Base-by-base conservation (phyloP, 2,329 filamentous ascomycete genomes). In the Fusarium compactum region DNA sequence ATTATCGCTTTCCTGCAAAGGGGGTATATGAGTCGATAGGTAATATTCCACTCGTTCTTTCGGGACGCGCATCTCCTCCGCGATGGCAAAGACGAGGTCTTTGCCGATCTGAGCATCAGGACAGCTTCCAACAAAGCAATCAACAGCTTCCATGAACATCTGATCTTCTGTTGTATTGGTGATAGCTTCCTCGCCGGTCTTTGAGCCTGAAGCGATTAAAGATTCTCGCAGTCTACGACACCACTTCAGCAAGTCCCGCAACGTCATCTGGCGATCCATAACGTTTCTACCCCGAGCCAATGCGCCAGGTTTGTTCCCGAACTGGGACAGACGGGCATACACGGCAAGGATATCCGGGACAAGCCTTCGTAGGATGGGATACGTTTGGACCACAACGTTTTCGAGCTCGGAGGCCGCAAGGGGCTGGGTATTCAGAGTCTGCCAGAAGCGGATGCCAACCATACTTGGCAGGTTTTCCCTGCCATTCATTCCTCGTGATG, bases 61-160 rank as follows among this genome's bases (percentile, higher is more conserved):
- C 34, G 96, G 91, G 62, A 98, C 89, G 60, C 95, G 93, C 81
- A 99, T 91, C 74, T 94, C 91, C 80, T 97, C 90, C 1, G 95
- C 95, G 65, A 98, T 93, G 46, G 87, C 87, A 50, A 86, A 84
- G 45, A 92, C 88, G 32, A 97, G 82, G 7, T 84, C 80, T 48
- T 83, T 82, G 52, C 90, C 89, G 30, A 90, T 82, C 15, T 87
- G 84, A 30, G 86, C 85, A 60, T 91, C 91, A 12, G 92, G 91
- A 47, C 96, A 84, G 76, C 92, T 93, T 57, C 92, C 93, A 44
- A 93, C 90, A 79, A 99, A 98, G 77, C 95, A 97, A 79, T 99
- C 96, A 55, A 96, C 86, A 1, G 94, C 93, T 77, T 99, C 96
- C 82, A 97, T 88, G 76, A 98, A 98, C 80, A 98, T 97, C 74